Evolutionary conservation across 1,284 basidiomycete genomes (phyloP), one percentile per base, ranked within the genome.

Genomic region (Pseudozyma sp.): DNA sequence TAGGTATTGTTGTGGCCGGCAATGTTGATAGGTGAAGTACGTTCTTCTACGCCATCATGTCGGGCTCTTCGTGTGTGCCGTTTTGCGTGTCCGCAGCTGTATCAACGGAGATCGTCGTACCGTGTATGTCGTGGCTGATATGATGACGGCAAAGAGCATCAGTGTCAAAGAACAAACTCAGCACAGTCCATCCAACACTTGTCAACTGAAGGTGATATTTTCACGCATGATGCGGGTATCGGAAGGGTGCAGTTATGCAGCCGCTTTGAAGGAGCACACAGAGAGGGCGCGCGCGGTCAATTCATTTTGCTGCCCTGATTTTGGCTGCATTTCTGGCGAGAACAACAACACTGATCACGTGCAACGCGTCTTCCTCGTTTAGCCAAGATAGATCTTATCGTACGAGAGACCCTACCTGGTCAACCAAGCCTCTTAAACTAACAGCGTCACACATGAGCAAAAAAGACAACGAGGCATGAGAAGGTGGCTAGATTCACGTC

Each of bases 291-390:
- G 38, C 42, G 21, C 36, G 36, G 19, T 31, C 16, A 18, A 14
- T 50, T 25, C 12, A 47, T 49, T 55, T 42, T 18, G 19, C 51
- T 18, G 12, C 3, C 13, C 31, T 36, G 43, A 44, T 25, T 35
- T 25, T 21, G 42, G 40, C 18, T 16, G 18, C 42, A 48, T 44
- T 25, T 35, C n/a, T 21, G 42, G 40, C 18, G 45, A 71, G 63
- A 71, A 70, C 68, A 71, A 70, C 68, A 70, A 65, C 62, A 65
- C 58, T 61, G 53, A 49, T 70, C 68, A 70, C 68, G 68, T 70
- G 68, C 51, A 19, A 53, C 54, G 54, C 62, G 58, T n/a, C n/a
- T n/a, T n/a, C n/a, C n/a, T n/a, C n/a, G n/a, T n/a, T n/a, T n/a
- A n/a, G n/a, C n/a, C n/a, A n/a, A n/a, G n/a, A n/a, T n/a, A n/a